Conservation (phyloP, 2,329 filamentous ascomycete species). For the Biscogniauxia marginata region DNA sequence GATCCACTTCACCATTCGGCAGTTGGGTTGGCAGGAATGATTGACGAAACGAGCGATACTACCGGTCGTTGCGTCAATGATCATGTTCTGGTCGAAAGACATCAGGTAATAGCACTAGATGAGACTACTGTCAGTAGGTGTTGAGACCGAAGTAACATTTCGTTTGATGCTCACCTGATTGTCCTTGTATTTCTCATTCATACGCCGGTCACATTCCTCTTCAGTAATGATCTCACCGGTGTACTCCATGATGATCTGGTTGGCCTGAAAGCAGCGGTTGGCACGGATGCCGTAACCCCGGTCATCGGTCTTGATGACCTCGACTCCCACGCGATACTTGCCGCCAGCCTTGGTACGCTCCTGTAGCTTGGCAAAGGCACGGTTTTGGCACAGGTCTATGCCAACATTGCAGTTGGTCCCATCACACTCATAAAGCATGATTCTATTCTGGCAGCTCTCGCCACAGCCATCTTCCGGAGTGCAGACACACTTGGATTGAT, state of each 20-base stretch:
- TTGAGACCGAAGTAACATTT: conserved; percentile 1
- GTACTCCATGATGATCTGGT: conserved; percentile 98
- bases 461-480: conserved; percentile 75
- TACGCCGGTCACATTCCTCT: conserved; percentile 86
- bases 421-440: conserved; percentile 98
- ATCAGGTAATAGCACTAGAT: conserved; percentile 92
- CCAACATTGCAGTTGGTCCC: conserved; percentile 82
- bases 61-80: conserved; percentile 94
- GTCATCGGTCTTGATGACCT: conserved; percentile 87
- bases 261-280: conserved; percentile 80
- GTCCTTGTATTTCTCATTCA: conserved; percentile 91
- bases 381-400: conserved; percentile 74
- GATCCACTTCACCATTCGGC: conserved; percentile 97
- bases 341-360: conserved; percentile 74
- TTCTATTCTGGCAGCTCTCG: conserved; percentile 88
- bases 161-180: conserved; percentile 66
- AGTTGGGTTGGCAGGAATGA: conserved; percentile 95
- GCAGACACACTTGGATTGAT: conserved; percentile 76
- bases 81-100: conserved; percentile 98
- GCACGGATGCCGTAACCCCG: conserved; percentile 89
- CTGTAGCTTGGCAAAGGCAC: conserved; percentile 78
- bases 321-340: conserved; percentile 88
- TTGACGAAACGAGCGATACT: conserved; percentile 98
- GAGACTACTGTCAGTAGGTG: conserved; percentile 8
- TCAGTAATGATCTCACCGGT: conserved; percentile 97